phyloP scores from a whole-genome alignment of 1,139 yeast species.

The Pichia terricola region DNA sequence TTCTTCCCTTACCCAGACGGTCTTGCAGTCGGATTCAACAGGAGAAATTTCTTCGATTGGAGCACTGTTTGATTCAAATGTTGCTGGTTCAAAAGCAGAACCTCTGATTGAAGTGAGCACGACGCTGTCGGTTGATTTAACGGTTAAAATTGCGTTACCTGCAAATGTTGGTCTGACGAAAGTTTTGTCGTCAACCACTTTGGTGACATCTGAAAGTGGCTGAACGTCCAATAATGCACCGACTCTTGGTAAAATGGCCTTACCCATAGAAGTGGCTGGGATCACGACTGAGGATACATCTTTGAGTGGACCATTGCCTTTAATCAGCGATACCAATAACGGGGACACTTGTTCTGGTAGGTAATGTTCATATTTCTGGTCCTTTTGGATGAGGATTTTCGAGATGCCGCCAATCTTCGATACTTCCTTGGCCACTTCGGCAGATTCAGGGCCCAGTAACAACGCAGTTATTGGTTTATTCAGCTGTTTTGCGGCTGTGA shows the following conservation, averaged over 20 bases:
- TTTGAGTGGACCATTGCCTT: slow-evolving; percentile 33
- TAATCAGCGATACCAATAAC: slow-evolving; percentile 38
- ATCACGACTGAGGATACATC: slow-evolving; percentile 65
- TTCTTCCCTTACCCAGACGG: slow-evolving; percentile 63
- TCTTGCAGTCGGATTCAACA: slow-evolving; percentile 29
- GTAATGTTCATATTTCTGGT: slow-evolving; percentile 41
- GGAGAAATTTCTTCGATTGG: slow-evolving; percentile 42
- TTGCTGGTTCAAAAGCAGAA: slow-evolving; percentile 69
- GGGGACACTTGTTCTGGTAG: slow-evolving; percentile 64
- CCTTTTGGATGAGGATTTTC: slow-evolving; percentile 44
- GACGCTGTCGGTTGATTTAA: slow-evolving; percentile 56
- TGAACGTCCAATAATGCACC: slow-evolving; percentile 82
- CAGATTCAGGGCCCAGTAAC: slow-evolving; percentile 46
- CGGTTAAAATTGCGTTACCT: slow-evolving; percentile 85
- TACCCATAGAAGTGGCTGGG: slow-evolving; percentile 81
- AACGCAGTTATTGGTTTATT: slow-evolving; percentile 61
- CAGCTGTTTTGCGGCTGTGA: slow-evolving; percentile 54
- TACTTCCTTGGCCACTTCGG: slow-evolving; percentile 31
- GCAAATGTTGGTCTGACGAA: slow-evolving; percentile 94
- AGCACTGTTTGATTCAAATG: slow-evolving; percentile 28
- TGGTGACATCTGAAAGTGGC: slow-evolving; percentile 75
- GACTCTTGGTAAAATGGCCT: slow-evolving; percentile 75
- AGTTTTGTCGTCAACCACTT: slow-evolving; percentile 51
- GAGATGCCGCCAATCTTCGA: slow-evolving; percentile 31
- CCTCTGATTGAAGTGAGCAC: slow-evolving; percentile 71